These are phyloP conservation scores for Fomitopsis schrenkii DNA, from an alignment of 1,284 basidiomycete genomes.

Conservation along the genomic window DNA sequence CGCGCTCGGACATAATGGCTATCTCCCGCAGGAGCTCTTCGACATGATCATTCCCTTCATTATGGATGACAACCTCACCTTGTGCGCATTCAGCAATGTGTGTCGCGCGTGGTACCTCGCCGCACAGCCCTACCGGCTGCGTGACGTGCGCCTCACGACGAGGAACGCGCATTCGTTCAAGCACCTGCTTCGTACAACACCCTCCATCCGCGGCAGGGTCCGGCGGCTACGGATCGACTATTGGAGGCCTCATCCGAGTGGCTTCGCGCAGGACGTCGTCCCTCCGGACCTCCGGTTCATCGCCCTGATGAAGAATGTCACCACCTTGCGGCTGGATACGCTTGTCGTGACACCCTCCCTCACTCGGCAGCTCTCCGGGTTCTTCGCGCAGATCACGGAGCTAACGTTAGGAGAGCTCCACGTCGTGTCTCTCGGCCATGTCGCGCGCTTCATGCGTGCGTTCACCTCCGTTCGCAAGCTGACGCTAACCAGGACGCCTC, in stretches of 20 bases:
- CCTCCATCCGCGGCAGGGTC: not conserved
- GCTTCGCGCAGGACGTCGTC: not conserved
- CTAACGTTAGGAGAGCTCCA: not conserved
- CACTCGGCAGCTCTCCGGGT: not conserved
- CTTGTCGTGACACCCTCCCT: not conserved
- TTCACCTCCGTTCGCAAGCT: not conserved
- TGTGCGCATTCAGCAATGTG: not conserved
- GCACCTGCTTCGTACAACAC: not conserved
- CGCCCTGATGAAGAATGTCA: not conserved
- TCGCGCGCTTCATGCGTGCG: not conserved
- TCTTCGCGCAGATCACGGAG: not conserved
- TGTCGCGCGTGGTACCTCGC: not conserved
- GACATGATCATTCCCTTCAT: not conserved
- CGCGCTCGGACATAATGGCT: not conserved
- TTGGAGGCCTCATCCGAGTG: not conserved
- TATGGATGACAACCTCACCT: not conserved
- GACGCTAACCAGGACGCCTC: too few relatives aligned
- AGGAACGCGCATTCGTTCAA: not conserved
- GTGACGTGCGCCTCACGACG: not conserved
- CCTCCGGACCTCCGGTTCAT: not conserved
- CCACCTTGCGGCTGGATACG: not conserved
- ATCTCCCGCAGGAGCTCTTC: not conserved
- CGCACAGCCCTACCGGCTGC: not conserved
- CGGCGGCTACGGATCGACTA: not conserved
- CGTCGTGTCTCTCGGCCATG: not conserved